Conservation (phyloP, 768 basidiomycete genomes). For the Scleroderma citrinum region DNA sequence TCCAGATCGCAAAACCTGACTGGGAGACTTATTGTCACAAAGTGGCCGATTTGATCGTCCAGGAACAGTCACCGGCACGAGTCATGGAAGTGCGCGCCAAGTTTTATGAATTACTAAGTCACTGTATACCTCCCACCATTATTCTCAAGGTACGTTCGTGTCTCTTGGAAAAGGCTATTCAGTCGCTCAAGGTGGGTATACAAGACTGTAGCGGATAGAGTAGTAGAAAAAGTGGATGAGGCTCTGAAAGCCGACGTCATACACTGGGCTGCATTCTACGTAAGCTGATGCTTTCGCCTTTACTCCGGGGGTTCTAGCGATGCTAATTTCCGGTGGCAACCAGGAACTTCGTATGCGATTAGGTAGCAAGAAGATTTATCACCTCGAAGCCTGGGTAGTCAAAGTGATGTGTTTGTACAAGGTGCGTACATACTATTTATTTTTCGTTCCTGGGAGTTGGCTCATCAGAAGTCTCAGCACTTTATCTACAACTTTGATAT, state of each 20-base stretch:
- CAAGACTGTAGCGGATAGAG: constrained; percentile 85
- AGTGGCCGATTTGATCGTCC: constrained; percentile 83
- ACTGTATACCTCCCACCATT: constrained; percentile 92
- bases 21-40: constrained; percentile 98
- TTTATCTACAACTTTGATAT: constrained; percentile 30
- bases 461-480: constrained; percentile 14
- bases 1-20: constrained; percentile 93
- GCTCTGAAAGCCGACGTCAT: constrained; percentile 87
- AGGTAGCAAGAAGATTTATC: constrained; percentile 91
- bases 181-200: constrained; percentile 4
- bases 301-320: neutral
- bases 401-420: constrained; percentile 93
- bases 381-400: constrained; percentile 95
- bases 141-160: constrained; percentile 69
- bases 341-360: constrained; percentile 96
- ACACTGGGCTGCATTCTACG: constrained; percentile 98
- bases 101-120: constrained; percentile 91
- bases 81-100: constrained; percentile 91
- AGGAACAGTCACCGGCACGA: constrained; percentile 82
- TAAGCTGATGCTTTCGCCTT: constrained; percentile 35
- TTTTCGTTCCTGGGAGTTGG: neutral
- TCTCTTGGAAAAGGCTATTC: neutral
- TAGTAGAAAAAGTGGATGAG: constrained; percentile 88
- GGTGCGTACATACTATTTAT: constrained; percentile 31
- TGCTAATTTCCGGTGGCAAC: neutral